Evolutionary conservation across 257 asterid species (phyloP), one percentile per base, ranked within the genome.

Genomic region (Handroanthus guayacan): DNA sequence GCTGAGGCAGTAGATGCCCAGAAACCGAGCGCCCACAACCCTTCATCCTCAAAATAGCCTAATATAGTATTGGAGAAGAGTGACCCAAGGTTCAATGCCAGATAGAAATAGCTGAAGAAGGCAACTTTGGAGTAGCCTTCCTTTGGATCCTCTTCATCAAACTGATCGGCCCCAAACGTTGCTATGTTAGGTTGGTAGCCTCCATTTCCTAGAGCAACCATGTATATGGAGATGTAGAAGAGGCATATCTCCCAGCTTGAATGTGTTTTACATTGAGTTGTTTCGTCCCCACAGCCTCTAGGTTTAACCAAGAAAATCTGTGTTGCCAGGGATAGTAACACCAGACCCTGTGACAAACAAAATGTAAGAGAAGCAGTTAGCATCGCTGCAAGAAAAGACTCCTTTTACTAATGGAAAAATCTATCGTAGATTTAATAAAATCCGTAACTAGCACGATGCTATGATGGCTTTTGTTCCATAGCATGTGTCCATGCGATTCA

Each of bases 121-220:
- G 98, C 84, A 0, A 86, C 93, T 84, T 95, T 95, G 1, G 96
- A 91, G 51, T 62, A 74, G 11, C 83, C 87, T 83, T 95, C 99
- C 5, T 76, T 80, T 0, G 88, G 81, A 69, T 95, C 83, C 77
- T 88, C 96, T 63, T 67, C 90, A 8, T 95, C 98, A 6, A 95
- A 92, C 36, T 95, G 99, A 80, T 95, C 99, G 34, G 99, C 98
- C 37, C 99, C 99, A 36, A 95, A 95, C 5, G 98, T 92, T 1
- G 97, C 97, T 5, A 95, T 91, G 39, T 89, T 95, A 0, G 99
- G 99, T 52, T 95, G 97, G 86, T 95, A 95, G 5, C 99, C 99
- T 67, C 99, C 99, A 9, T 92, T 89, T 44, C 99, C 99, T 3
- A 95, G 87, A 9, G 98, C 99, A 18, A 95, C 72, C 85, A 95